Base-by-base conservation (phyloP, 2,329 filamentous ascomycete genomes). In the Aureobasidium vineae region DNA sequence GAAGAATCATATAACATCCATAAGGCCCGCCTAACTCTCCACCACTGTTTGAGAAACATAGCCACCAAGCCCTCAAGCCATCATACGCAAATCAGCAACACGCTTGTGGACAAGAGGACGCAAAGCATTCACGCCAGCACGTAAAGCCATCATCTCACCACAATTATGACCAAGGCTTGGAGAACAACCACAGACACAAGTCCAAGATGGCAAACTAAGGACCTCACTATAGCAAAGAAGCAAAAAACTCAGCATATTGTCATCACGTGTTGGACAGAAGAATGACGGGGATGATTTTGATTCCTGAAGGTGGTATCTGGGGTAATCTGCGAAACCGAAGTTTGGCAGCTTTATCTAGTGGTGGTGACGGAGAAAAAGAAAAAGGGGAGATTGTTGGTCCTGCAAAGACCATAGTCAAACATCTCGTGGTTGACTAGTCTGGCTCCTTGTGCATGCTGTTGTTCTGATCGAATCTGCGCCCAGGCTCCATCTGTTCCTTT, bases 121-220 rank as follows among this genome's bases (percentile, higher is more conserved):
- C 19, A 26, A 28, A 8, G 21, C 21, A 6, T 13, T 2, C 3
- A 63, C 31, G 2, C 28, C 19, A 19, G 31, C 33, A 13, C 16
- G 38, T 8, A 33, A 13, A 65, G 26, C 50, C 38, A 56, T 43
- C 3, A 56, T 28, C 8, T 65, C 38, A 8, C 15, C 11, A 19
- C 73, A 74, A 31, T n/a, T 49, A 54, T 74, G 72, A 4, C 71
- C 71, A 5, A 41, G 26, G 3, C 5, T 61, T 31, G 15, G 54
- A n/a, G 0, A 67, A 68, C 11, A 13, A 8, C 73, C 72, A 68
- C 73, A 74, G 28, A 73, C 68, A 54, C 73, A 74, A 31, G 68
- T 40, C 73, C 73, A 73, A 47, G 63, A 41, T 2, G 59, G 43
- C 28, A 31, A n/a, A 38, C 19, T 28, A 31, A 26, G 2, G 21